phyloP scores from a whole-genome alignment of 2,329 filamentous ascomycete species.

The Scytalidium lignicola region DNA sequence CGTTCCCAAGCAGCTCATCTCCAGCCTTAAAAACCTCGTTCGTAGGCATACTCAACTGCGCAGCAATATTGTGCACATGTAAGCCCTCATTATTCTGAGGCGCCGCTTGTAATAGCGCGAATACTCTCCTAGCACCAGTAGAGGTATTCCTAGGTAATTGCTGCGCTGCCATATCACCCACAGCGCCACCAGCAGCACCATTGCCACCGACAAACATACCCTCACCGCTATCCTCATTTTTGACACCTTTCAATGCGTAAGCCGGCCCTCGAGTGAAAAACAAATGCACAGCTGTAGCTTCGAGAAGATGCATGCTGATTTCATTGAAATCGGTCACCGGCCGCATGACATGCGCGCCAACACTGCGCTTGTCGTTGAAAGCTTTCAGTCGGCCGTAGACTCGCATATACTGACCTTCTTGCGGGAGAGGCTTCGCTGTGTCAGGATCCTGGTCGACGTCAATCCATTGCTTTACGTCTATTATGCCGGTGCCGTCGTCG shows the following conservation, averaged over 20 bases:
- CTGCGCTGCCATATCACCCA: slow-evolving; percentile 21
- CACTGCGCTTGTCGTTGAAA: slow-evolving; percentile 77
- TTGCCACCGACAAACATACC: slow-evolving; percentile 31
- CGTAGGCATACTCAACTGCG: slow-evolving; percentile 57
- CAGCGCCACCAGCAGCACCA: slow-evolving; percentile 27
- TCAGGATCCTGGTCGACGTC: slow-evolving; percentile 38
- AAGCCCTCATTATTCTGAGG: slow-evolving; percentile 76
- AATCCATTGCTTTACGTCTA: slow-evolving; percentile 88
- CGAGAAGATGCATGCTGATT: slow-evolving; percentile 85
- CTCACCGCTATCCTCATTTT: slow-evolving; percentile 25
- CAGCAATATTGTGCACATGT: slow-evolving; percentile 72
- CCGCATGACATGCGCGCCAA: slow-evolving; percentile 76
- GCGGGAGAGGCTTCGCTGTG: slow-evolving; percentile 44
- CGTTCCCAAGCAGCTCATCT: slow-evolving; percentile 70
- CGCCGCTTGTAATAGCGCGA: slow-evolving; percentile 59
- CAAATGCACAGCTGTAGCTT: slow-evolving; percentile 84
- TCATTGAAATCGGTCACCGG: slow-evolving; percentile 84
- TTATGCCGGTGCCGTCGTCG: slow-evolving; percentile 88
- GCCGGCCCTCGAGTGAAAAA: slow-evolving; percentile 69
- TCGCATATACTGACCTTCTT: slow-evolving; percentile 75
- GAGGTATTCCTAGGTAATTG: slow-evolving; percentile 39
- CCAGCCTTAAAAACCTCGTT: slow-evolving; percentile 70
- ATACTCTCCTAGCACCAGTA: slow-evolving; percentile 62
- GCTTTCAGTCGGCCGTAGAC: slow-evolving; percentile 80
- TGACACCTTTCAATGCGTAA: slow-evolving; percentile 27